These are phyloP conservation scores for Elymus sibiricus DNA, from an alignment of 176 grass and related monocot genomes.

Conservation along the genomic window DNA sequence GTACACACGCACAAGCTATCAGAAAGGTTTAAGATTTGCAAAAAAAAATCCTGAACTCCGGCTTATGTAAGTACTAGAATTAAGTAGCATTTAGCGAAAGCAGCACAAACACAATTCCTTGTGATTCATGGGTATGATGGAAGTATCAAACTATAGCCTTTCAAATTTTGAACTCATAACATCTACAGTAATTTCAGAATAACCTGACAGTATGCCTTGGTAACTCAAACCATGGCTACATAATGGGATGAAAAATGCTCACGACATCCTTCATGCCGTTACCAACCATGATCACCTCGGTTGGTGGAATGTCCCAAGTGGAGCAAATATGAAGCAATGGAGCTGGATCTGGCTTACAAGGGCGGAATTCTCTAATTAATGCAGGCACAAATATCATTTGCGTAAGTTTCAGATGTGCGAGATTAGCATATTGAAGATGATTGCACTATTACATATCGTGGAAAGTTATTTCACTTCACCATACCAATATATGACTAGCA, in stretches of 20 bases:
- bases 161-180: background rate
- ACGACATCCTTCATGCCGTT: conserved; percentile 93
- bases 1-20: background rate
- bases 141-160: background rate
- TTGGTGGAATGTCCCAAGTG: conserved; percentile 70
- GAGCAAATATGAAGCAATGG: conserved; percentile 88
- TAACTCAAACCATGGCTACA: background rate
- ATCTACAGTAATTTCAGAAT: background rate
- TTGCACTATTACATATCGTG: background rate
- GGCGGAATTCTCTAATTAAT: conserved; percentile 87
- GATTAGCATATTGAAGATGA: background rate
- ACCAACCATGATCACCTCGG: conserved; percentile 86
- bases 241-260: conserved; percentile 29
- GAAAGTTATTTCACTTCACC: background rate
- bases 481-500: background rate
- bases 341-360: conserved; percentile 93
- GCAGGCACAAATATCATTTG: conserved; percentile 69
- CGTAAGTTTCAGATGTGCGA: background rate
- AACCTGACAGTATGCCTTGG: background rate
- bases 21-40: background rate
- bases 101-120: background rate
- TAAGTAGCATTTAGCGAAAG: background rate
- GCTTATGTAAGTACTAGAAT: background rate
- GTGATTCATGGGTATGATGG: background rate
- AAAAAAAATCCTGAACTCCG: background rate